Percentiles rank a stretch among this genome's conserved stretches.
phyloP scores from a whole-genome alignment of 2,329 filamentous ascomycete genomes.

The Incumbomyces delicatus region DNA sequence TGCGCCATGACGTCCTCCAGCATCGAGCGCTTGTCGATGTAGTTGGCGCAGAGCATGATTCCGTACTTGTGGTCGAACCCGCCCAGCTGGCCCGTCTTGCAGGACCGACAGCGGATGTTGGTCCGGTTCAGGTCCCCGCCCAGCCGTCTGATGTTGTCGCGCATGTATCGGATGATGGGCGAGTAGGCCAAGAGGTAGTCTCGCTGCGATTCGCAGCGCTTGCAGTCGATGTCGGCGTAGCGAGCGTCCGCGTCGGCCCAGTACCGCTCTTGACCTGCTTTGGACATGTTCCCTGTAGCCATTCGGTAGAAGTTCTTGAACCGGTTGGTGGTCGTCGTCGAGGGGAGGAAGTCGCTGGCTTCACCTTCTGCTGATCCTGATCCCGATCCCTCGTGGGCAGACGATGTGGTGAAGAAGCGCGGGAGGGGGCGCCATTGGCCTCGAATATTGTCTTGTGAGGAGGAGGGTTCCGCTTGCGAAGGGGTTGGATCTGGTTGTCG shows the following conservation, averaged over 20 bases:
- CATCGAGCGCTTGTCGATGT: constrained; percentile 68
- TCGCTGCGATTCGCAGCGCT: constrained; percentile 67
- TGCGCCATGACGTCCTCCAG: constrained; percentile 90
- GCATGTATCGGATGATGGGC: constrained; percentile 78
- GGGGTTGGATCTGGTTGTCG: no score
- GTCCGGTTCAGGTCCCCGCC: constrained; percentile 62
- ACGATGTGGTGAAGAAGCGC: constrained; percentile 4
- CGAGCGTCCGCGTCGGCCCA: constrained; percentile 64
- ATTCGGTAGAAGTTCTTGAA: constrained; percentile 85
- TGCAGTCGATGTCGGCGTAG: constrained; percentile 69
- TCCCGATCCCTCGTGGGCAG: constrained; percentile 7
- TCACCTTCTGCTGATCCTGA: constrained; percentile 14
- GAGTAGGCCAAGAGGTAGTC: constrained; percentile 79
- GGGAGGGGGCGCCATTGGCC: neutral
- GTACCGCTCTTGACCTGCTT: constrained; percentile 63
- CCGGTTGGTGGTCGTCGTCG: constrained; percentile 36
- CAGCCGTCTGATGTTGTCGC: constrained; percentile 67
- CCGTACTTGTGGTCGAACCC: constrained; percentile 82
- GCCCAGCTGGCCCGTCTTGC: constrained; percentile 61
- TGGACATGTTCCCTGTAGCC: constrained; percentile 61
- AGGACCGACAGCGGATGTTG: constrained; percentile 77
- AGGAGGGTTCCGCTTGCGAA: constrained; percentile 8
- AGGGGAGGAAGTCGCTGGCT: constrained; percentile 21
- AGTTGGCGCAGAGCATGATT: constrained; percentile 87
- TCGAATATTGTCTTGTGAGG: neutral